A percentile compares a stretch with the other conserved stretches of the same genome.
Evolutionary conservation across 306 rosid species (phyloP).

Genomic region (Purshia tridentata): DNA sequence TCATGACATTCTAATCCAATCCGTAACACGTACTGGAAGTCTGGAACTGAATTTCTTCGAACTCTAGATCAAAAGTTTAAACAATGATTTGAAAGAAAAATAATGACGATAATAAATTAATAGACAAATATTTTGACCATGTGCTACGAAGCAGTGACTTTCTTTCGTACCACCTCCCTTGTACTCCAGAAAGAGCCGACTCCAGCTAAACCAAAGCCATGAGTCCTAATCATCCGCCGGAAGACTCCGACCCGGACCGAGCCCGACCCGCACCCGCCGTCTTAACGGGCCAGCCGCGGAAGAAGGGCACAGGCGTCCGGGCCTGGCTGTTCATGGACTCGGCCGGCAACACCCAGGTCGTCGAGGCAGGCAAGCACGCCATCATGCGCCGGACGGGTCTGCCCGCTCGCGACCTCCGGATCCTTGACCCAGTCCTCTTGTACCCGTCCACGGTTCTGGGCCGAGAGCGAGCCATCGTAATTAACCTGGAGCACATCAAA

Average conservation of each 20-base stretch:
- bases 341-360: slow-evolving; percentile 57
- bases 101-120: too few species aligned
- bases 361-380: slow-evolving; percentile 85
- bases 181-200: too few species aligned
- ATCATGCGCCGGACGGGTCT: slow-evolving; percentile 93
- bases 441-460: slow-evolving; percentile 71
- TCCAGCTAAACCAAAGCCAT: background rate
- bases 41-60: too few species aligned
- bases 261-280: slow-evolving; percentile 18
- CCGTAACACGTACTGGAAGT: too few species aligned
- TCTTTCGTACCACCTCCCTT: too few species aligned
- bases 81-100: too few species aligned
- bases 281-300: slow-evolving; percentile 30
- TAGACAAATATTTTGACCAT: too few species aligned
- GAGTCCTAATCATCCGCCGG: slow-evolving; percentile 29
- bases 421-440: slow-evolving; percentile 73
- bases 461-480: slow-evolving; percentile 84
- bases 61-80: too few species aligned
- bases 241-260: slow-evolving; percentile 38
- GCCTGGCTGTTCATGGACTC: slow-evolving; percentile 75
- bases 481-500: slow-evolving; percentile 88
- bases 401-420: slow-evolving; percentile 91
- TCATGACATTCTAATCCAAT: too few species aligned
- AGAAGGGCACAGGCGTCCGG: slow-evolving; percentile 73
- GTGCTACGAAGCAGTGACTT: too few species aligned